Base-by-base conservation (phyloP, 257 asterid genomes). In the Przewalskia tangutica region DNA sequence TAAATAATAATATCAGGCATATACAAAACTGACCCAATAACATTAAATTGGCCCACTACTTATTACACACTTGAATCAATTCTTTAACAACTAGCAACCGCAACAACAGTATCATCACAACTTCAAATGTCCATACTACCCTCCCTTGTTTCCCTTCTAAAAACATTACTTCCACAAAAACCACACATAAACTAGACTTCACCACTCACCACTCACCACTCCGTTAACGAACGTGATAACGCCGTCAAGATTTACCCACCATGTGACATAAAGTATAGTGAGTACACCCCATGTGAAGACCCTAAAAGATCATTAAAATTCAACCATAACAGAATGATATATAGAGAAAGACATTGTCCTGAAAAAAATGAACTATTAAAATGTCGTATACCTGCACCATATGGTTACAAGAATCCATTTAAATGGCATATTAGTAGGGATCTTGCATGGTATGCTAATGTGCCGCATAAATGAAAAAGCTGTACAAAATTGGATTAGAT, bases 341-440 rank as follows among this genome's bases (percentile, higher is more conserved):
- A 84, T 60, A 70, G 86, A 42, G 86, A 84, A 42, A 84, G 86
- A 3, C 86, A 84, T 68, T 84, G 86, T 55, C 86, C 84, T 38
- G 80, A 60, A 18, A 56, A 84, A 36, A 70, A 48, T 11, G 80
- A 84, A 27, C 50, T 80, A 0, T 18, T 84, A 44, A 80, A 81
- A 50, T 84, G 86, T 17, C 80, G 65, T 36, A 70, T 84, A 7
- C 84, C 86, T 10, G 81, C 86, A 3, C 83, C 83, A 1, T 27
- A 32, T 14, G 83, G 81, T 5, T 84, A 84, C 83, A 84, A 70
- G 54, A 79, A 67, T 17, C 86, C 83, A 27, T 84, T 79, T 6
- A 32, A 40, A 34, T 84, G 86, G 86, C 86, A 84, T 14, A 12
- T 14, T 64, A 83, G 85, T 59, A 66, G 85, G 17, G 83, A 83